These are phyloP conservation scores for Psidium guajava DNA, from an alignment of 345 rosid genomes.

Conservation along the genomic window DNA sequence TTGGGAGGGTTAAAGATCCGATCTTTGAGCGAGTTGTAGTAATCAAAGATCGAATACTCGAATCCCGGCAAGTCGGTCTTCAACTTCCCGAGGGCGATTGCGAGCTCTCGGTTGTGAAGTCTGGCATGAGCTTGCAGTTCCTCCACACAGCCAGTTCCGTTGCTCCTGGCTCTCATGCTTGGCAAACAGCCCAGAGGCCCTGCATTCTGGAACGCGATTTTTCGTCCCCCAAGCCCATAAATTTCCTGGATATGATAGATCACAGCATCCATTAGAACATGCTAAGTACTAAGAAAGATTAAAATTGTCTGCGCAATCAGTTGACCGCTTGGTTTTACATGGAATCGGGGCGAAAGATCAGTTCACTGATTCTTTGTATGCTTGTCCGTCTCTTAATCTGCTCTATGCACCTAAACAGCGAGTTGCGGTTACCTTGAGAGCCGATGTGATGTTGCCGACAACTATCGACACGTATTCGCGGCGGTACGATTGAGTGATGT, in stretches of 20 bases:
- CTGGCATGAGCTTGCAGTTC: neutral
- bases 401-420: neutral
- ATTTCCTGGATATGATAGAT: neutral
- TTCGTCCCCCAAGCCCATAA: constrained; percentile 11
- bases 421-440: constrained; percentile 2
- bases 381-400: neutral
- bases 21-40: constrained; percentile 1
- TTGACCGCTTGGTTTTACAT: neutral
- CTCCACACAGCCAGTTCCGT: neutral
- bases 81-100: neutral
- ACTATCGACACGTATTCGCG: neutral
- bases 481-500: neutral
- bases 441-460: constrained; percentile 6
- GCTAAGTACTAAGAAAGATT: neutral
- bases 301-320: neutral
- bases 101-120: constrained; percentile 8
- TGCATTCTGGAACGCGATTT: constrained; percentile 9
- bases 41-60: constrained; percentile 10
- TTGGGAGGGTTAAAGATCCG: neutral
- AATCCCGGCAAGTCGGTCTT: constrained; percentile 7
- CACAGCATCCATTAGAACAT: neutral
- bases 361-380: neutral
- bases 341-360: neutral
- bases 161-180: neutral
- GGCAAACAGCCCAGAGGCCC: constrained; percentile 21